Evolutionary conservation across 495 filamentous ascomycete genomes (phyloP).

Genomic region (Neurospora sp.): DNA sequence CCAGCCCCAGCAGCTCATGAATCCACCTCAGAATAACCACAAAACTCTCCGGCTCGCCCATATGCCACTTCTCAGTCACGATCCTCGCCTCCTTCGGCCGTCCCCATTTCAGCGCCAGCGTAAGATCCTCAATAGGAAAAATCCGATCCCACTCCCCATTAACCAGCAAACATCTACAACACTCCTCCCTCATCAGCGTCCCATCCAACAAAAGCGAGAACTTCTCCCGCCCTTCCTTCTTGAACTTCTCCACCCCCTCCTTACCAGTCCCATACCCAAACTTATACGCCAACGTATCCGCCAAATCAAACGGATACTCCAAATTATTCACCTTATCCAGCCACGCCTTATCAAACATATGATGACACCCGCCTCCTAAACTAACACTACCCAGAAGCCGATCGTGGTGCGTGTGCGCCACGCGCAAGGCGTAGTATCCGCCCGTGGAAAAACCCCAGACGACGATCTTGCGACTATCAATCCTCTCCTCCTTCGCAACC

Average conservation of each 20-base stretch:
- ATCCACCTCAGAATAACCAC: conserved; percentile 15
- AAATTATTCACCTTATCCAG: conserved; percentile 49
- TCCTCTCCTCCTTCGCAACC: conserved; percentile 32
- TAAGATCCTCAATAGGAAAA: conserved; percentile 61
- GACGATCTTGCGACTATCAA: conserved; percentile 46
- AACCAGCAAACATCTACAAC: conserved; percentile 51
- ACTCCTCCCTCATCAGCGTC: conserved; percentile 40
- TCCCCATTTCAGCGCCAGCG: conserved; percentile 41
- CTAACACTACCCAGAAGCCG: conserved; percentile 48
- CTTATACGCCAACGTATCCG: conserved; percentile 52
- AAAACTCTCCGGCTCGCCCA: conserved; percentile 19
- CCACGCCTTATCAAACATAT: conserved; percentile 56
- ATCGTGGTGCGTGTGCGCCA: conserved; percentile 54
- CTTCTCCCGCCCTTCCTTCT: conserved; percentile 44
- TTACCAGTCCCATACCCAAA: conserved; percentile 47
- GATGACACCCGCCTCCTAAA: conserved; percentile 54
- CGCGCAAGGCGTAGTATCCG: conserved; percentile 59
- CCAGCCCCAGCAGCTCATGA: conserved; percentile 10
- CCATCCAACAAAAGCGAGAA: conserved; percentile 58
- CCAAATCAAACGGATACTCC: conserved; percentile 63
- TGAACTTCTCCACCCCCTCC: conserved; percentile 36
- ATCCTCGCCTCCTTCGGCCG: conserved; percentile 52
- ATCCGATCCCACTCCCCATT: conserved; percentile 59
- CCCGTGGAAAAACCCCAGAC: conserved; percentile 63
- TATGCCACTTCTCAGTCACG: conserved; percentile 12